Conservation (phyloP, 2,329 filamentous ascomycete genomes). For the Sclerotinia minor region DNA sequence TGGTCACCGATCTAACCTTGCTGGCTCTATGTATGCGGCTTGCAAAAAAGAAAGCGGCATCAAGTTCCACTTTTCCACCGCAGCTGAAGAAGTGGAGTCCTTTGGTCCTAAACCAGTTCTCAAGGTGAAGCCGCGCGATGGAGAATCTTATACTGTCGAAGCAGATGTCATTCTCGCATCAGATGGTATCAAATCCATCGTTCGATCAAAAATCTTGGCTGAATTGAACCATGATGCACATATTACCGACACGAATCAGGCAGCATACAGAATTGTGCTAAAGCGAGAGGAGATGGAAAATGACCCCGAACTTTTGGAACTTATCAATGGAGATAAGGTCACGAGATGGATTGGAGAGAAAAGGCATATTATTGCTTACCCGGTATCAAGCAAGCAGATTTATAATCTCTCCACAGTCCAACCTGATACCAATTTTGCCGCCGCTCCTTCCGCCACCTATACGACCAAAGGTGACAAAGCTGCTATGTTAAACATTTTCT, state of each 20-base stretch:
- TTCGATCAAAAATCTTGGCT: constrained; percentile 55
- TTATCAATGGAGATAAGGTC: constrained; percentile 66
- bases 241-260: constrained; percentile 70
- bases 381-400: constrained; percentile 64
- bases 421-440: constrained; percentile 60
- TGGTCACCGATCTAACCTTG: constrained; percentile 72
- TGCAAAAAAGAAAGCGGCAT: constrained; percentile 64
- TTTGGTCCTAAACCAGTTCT: constrained; percentile 62
- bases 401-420: constrained; percentile 66
- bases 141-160: constrained; percentile 51
- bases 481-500: constrained; percentile 61
- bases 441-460: constrained; percentile 59
- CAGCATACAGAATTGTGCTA: constrained; percentile 78
- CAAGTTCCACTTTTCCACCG: constrained; percentile 66
- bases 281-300: constrained; percentile 64
- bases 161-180: constrained; percentile 55
- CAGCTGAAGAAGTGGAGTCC: constrained; percentile 55
- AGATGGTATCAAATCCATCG: constrained; percentile 57
- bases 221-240: constrained; percentile 47
- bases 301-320: constrained; percentile 58
- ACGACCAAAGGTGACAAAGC: constrained; percentile 62
- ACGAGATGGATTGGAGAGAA: constrained; percentile 75
- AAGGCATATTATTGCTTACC: constrained; percentile 77
- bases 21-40: constrained; percentile 67
- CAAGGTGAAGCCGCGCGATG: constrained; percentile 57